Conservation (phyloP, 768 basidiomycete genomes). For the Tulasnella sp. region DNA sequence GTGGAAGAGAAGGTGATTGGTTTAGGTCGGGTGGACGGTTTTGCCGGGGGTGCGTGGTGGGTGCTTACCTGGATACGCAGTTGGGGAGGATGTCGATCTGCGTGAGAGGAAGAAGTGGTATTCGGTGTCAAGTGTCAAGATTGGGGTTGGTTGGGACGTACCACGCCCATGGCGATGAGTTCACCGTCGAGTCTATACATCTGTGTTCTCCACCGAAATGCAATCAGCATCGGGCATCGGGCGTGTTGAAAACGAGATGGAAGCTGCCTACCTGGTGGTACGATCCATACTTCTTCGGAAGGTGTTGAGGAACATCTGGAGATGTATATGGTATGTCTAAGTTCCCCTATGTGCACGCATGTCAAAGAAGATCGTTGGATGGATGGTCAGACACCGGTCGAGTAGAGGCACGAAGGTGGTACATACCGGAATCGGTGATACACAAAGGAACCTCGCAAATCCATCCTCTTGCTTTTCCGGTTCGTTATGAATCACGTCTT, state of each 20-base stretch:
- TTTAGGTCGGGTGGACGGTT: slow-evolving; percentile 34
- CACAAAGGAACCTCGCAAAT: slow-evolving; percentile 67
- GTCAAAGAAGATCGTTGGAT: not conserved
- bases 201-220: slow-evolving; percentile 1
- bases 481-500: slow-evolving; percentile 66
- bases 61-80: slow-evolving; percentile 41
- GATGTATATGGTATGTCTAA: slow-evolving; percentile 34
- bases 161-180: slow-evolving; percentile 71
- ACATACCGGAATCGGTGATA: slow-evolving; percentile 59
- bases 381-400: not conserved
- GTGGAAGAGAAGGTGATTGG: slow-evolving; percentile 22
- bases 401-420: not conserved
- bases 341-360: slow-evolving; percentile 38
- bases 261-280: slow-evolving; percentile 49
- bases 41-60: not conserved
- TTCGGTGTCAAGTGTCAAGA: not conserved
- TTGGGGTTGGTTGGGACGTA: not conserved
- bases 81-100: slow-evolving; percentile 70
- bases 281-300: slow-evolving; percentile 77
- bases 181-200: slow-evolving; percentile 70
- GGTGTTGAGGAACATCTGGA: slow-evolving; percentile 40
- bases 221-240: not conserved
- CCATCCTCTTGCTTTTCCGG: slow-evolving; percentile 34
- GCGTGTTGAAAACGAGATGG: not conserved
- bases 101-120: not conserved